phyloP scores from a whole-genome alignment of 2,329 filamentous ascomycete species.

The Daldinia eschscholtzii region DNA sequence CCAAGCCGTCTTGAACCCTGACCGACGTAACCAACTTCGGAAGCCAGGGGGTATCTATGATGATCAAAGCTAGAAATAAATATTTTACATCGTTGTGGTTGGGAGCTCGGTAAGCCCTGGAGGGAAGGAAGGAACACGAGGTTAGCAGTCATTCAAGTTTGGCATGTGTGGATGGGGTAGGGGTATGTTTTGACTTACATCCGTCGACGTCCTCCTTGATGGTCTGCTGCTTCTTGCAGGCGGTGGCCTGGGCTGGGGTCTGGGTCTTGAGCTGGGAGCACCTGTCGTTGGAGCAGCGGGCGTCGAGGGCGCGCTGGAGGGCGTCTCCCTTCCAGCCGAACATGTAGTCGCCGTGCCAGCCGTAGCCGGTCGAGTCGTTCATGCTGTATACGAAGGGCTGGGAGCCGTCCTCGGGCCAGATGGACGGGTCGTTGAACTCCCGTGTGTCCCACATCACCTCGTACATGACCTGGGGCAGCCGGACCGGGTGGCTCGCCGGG shows the following conservation, averaged over 20 bases:
- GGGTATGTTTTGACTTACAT: constrained; percentile 32
- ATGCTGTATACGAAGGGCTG: constrained; percentile 47
- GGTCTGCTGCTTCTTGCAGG: constrained; percentile 46
- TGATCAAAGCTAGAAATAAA: constrained; percentile 22
- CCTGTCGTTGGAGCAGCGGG: constrained; percentile 50
- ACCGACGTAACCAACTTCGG: constrained; percentile 5
- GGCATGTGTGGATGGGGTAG: neutral
- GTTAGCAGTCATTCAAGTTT: constrained; percentile 23
- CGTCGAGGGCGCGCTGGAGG: constrained; percentile 50
- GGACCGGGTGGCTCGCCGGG: constrained; percentile 43
- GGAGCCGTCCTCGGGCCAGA: constrained; percentile 50
- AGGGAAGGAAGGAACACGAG: neutral
- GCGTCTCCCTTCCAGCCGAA: constrained; percentile 55
- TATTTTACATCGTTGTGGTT: constrained; percentile 32
- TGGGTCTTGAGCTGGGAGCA: constrained; percentile 45
- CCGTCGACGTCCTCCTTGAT: constrained; percentile 43
- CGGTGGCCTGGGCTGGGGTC: constrained; percentile 43
- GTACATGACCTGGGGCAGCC: constrained; percentile 55
- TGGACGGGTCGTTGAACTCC: constrained; percentile 47
- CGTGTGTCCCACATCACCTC: constrained; percentile 56
- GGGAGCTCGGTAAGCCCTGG: constrained; percentile 41
- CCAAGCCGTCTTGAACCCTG: constrained; percentile 22
- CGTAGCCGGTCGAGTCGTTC: constrained; percentile 50
- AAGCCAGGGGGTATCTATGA: constrained; percentile 17
- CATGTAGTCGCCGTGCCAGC: constrained; percentile 54